Conservation (phyloP, 108 stramenopile species). For the Cylindrotheca fusiformis region DNA sequence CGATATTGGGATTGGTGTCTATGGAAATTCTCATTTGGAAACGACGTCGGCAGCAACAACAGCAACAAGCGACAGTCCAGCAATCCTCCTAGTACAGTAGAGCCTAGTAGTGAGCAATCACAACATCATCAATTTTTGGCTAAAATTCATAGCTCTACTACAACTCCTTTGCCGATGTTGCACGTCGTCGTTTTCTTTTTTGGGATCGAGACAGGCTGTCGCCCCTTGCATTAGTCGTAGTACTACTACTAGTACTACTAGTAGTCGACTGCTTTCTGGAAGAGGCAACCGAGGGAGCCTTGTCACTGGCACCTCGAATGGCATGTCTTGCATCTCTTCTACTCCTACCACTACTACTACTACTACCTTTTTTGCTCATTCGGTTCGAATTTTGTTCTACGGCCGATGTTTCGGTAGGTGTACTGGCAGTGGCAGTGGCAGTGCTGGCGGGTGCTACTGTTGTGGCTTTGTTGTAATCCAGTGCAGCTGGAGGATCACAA, state of each 20-base stretch:
- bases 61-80: too few species aligned
- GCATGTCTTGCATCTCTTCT: conserved; percentile 1
- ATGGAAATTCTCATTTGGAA: too few species aligned
- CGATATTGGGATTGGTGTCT: conserved; percentile 18
- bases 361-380: background rate
- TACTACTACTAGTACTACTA: background rate
- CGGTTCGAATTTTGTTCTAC: too few species aligned
- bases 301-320: conserved; percentile 5
- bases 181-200: background rate
- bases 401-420: background rate
- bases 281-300: background rate
- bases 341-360: background rate
- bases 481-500: background rate
- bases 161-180: too few species aligned
- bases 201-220: background rate
- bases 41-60: too few species aligned
- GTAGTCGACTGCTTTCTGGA: too few species aligned
- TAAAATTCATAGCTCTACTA: too few species aligned
- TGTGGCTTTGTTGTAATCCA: background rate
- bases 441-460: background rate
- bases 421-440: background rate
- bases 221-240: too few species aligned
- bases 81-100: too few species aligned
- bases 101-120: too few species aligned
- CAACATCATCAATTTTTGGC: too few species aligned